Evolutionary conservation across 805 yeast species (phyloP).

Genomic region (Saturnispora dispora): DNA sequence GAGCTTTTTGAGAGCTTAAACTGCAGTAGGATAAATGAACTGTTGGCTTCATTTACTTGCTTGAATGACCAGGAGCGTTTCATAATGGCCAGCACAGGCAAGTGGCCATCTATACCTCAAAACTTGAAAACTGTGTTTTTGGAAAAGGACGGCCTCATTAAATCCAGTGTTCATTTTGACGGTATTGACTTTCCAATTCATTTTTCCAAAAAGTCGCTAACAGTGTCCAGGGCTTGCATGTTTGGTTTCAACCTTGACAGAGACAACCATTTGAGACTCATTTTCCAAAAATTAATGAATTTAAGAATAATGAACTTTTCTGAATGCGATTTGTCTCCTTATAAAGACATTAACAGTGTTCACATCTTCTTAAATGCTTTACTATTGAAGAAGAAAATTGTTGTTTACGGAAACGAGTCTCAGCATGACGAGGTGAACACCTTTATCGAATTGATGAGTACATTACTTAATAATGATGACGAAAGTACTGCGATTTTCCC

Average conservation of each 20-base stretch:
- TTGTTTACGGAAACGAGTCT: constrained; percentile 31
- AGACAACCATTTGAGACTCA: constrained; percentile 18
- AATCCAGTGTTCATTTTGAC: constrained; percentile 17
- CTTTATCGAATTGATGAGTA: constrained; percentile 32
- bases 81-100: constrained; percentile 12
- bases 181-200: constrained; percentile 24
- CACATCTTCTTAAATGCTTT: constrained; percentile 40
- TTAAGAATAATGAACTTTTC: constrained; percentile 3
- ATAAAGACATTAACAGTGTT: constrained; percentile 21
- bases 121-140: constrained; percentile 10
- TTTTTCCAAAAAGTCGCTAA: constrained; percentile 22
- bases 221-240: constrained; percentile 19
- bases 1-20: constrained; percentile 13
- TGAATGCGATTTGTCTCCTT: constrained; percentile 17
- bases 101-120: constrained; percentile 7
- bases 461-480: constrained; percentile 18
- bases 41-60: constrained; percentile 16
- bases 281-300: constrained; percentile 12
- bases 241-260: constrained; percentile 28
- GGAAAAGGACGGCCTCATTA: constrained; percentile 16
- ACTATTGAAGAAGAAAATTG: constrained; percentile 38
- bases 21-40: constrained; percentile 22
- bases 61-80: constrained; percentile 15
- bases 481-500: background rate
- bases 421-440: constrained; percentile 41